Evolutionary conservation across 2,329 filamentous ascomycete species (phyloP), one percentile per base, ranked within the genome.

Genomic region (Ramichloridium luteum): DNA sequence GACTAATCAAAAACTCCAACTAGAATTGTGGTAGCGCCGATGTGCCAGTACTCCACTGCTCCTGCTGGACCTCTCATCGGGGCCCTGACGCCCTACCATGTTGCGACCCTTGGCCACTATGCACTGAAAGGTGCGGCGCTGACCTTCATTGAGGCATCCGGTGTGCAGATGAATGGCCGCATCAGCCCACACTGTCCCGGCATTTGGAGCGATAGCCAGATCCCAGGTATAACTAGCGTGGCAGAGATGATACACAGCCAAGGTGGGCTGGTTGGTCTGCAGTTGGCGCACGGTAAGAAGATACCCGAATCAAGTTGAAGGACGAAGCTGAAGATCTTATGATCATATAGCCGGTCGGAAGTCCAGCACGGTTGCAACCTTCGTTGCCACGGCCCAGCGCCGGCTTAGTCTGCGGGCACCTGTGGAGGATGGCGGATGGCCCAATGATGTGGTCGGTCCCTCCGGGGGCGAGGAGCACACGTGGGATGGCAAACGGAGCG

Each of bases 151-250:
- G 86, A 93, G 61, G 83, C 84, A 20, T 83, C 80, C 0, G 66
- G 75, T 16, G 80, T 93, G 0, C 64, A 72, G n/a, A 60, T 81
- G 5, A 77, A 86, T 44, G 85, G 85, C 13, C 72, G 85, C 34
- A 93, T 93, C 60, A 77, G 79, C 2, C 82, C 83, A 2, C 67
- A 86, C 52, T 81, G 86, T 51, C 60, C 64, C 4, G 83, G 86
- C 1, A 60, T 93, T 8, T 94, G 85, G 86, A 65, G 77, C 36
- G 85, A 93, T 53, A 73, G 68, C 20, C 86, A 93, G 54, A 77
- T 86, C 39, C 74, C 69, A 40, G 77, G 78, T 0, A 60, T 92
- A 35, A 72, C 68, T 52, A 68, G 70, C 35, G 70, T 88, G 25
- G 72, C 75, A 14, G 80, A 90, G 38, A 88, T 84, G 39, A 70